These are phyloP conservation scores for Boletus tylopilopsis DNA, from an alignment of 768 basidiomycete species.

Conservation along the genomic window DNA sequence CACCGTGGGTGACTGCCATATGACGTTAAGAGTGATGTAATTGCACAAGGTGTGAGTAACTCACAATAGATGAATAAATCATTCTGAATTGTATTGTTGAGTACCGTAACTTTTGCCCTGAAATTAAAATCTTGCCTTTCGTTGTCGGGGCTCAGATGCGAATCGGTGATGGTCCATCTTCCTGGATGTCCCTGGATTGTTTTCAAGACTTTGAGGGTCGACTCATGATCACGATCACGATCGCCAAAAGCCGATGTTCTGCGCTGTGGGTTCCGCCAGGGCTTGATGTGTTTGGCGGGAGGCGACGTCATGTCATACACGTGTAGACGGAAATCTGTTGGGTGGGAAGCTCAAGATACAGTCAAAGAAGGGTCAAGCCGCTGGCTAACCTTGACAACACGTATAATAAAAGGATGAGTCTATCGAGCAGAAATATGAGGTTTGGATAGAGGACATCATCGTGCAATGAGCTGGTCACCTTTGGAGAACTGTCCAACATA, in stretches of 20 bases:
- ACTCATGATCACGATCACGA: constrained; percentile 41
- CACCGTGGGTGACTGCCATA: constrained; percentile 58
- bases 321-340: constrained; percentile 81
- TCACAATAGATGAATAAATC: constrained; percentile 88
- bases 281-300: constrained; percentile 22
- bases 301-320: constrained; percentile 76
- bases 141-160: constrained; percentile 85
- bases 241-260: constrained; percentile 21
- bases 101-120: constrained; percentile 47
- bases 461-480: constrained; percentile 36
- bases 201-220: constrained; percentile 49
- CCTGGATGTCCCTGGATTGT: constrained; percentile 74
- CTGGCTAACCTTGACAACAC: constrained; percentile 66
- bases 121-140: constrained; percentile 51
- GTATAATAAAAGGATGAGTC: constrained; percentile 94
- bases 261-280: constrained; percentile 12
- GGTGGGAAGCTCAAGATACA: background rate
- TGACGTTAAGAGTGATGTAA: constrained; percentile 2
- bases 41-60: background rate
- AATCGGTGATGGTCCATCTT: constrained; percentile 94
- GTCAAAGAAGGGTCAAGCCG: background rate
- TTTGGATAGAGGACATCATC: background rate
- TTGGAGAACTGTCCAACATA: constrained; percentile 85
- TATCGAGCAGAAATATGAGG: constrained; percentile 25
- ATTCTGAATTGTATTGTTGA: constrained; percentile 47